Evolutionary conservation across 352 stramenopile genomes (phyloP).

Genomic region (Blastocystis hominis): DNA sequence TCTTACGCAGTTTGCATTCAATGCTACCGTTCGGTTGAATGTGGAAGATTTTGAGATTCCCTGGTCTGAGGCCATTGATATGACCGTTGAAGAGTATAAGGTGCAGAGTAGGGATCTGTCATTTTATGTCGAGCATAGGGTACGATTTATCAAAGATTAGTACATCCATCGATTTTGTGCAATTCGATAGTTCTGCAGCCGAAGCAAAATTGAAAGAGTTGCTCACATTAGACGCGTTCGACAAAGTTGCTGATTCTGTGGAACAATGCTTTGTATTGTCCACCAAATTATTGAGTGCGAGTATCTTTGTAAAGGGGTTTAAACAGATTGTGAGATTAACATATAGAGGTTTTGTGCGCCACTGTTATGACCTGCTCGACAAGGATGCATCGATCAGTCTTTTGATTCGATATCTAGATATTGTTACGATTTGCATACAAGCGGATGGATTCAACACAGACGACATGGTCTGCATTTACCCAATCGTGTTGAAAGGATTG

Average conservation of each 20-base stretch:
- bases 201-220: not conserved
- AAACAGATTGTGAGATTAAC: not conserved
- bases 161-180: not conserved
- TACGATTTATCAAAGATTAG: not conserved
- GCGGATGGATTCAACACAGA: not conserved
- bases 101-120: conserved; percentile 31
- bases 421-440: not conserved
- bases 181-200: not conserved
- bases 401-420: not conserved
- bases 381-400: not conserved
- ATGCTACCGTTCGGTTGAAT: conserved; percentile 60
- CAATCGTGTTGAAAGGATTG: not conserved
- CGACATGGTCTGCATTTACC: not conserved
- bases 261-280: not conserved
- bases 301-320: not conserved
- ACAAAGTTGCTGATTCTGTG: not conserved
- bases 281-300: not conserved
- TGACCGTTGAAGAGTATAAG: conserved; percentile 59
- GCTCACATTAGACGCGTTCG: not conserved
- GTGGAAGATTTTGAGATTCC: conserved; percentile 62
- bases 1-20: conserved; percentile 59
- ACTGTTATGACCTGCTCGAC: not conserved
- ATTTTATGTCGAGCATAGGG: not conserved
- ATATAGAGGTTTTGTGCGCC: not conserved
- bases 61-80: conserved; percentile 59